Base-by-base conservation (phyloP, 495 filamentous ascomycete genomes). In the Xanthoparmelia taractica region DNA sequence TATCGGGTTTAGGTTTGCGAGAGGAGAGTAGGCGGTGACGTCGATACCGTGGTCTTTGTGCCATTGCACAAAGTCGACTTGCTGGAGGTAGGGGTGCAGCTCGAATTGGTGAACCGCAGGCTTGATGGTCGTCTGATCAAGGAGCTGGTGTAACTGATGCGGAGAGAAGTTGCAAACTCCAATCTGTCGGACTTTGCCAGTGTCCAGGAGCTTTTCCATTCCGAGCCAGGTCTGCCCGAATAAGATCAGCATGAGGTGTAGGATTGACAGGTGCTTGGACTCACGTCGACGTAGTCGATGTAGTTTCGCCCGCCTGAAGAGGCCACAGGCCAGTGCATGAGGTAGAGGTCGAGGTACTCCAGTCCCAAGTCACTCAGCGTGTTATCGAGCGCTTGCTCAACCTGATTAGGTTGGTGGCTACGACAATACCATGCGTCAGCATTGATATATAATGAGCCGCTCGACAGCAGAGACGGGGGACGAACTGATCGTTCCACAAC, bases 301-400 rank as follows among this genome's bases (percentile, higher is more conserved):
- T 50, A 40, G 7, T 57, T 66, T 7, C 27, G 47, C 0, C 48
- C 43, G 17, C 29, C 36, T 0, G 57, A 33, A 20, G 45, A 63
- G 8, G 52, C 63, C 5, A 84, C 78, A 55, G 87, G 87, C 84
- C 83, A 89, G 73, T 90, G 86, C 65, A 88, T 81, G 55, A 88
- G 77, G 70, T 85, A 91, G 0, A 88, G 76, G 69, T 92, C 88
- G 52, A 91, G 69, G 67, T 92, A 90, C 61, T 84, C 79, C 10
- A 86, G 73, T 34, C 78, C 78, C 57, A 91, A 79, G 60, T 84
- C 84, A 54, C 77, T 62, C 55, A 88, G 77, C 8, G 79, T 78
- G 50, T 75, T 70, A 48, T 84, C 73, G 5, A 85, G 71, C 10
- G 77, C 82, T 1, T 70, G 58, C 40, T 74, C 77, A 0, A 84